Percentiles rank a stretch among this genome's conserved stretches.
phyloP scores from a whole-genome alignment of 495 filamentous ascomycete genomes.

The Xylona heveae region DNA sequence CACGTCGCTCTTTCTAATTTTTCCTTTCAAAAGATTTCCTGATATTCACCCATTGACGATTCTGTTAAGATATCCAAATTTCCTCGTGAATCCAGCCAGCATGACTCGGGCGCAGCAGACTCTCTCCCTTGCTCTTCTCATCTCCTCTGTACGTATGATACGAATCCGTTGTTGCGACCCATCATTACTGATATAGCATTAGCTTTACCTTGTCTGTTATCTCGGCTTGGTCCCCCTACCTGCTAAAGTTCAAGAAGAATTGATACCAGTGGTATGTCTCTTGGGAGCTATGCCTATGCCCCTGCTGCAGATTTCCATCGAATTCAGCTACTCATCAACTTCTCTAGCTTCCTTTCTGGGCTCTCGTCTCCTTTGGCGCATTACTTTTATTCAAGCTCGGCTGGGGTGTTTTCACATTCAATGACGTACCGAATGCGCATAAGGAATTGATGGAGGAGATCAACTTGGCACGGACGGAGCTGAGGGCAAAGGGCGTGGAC shows the following conservation, averaged over 20 bases:
- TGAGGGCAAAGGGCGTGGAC: conserved; percentile 47
- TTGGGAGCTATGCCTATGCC: no score
- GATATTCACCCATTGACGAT: no score
- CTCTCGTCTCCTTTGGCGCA: conserved; percentile 74
- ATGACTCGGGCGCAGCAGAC: conserved; percentile 96
- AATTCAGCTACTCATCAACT: conserved; percentile 1
- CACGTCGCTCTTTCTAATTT: no score
- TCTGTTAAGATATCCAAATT: background rate
- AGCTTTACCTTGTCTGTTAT: conserved; percentile 81
- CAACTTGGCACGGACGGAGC: conserved; percentile 41
- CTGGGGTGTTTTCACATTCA: conserved; percentile 83
- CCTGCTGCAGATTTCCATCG: conserved; percentile 1
- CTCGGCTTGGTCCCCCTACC: conserved; percentile 73
- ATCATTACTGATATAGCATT: background rate
- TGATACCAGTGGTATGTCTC: conserved; percentile 44
- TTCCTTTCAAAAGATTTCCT: no score
- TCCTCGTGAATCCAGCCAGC: background rate
- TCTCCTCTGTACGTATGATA: conserved; percentile 49
- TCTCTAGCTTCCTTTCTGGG: conserved; percentile 72
- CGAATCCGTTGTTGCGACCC: conserved; percentile 1
- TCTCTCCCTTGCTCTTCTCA: conserved; percentile 63
- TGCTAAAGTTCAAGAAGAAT: conserved; percentile 42
- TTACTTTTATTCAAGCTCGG: conserved; percentile 86
- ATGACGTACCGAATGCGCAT: conserved; percentile 84
- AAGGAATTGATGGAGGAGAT: conserved; percentile 74